Evolutionary conservation across 371 early-diverging fungal genomes (phyloP).

Genomic region (Syncephalastrum racemosum): DNA sequence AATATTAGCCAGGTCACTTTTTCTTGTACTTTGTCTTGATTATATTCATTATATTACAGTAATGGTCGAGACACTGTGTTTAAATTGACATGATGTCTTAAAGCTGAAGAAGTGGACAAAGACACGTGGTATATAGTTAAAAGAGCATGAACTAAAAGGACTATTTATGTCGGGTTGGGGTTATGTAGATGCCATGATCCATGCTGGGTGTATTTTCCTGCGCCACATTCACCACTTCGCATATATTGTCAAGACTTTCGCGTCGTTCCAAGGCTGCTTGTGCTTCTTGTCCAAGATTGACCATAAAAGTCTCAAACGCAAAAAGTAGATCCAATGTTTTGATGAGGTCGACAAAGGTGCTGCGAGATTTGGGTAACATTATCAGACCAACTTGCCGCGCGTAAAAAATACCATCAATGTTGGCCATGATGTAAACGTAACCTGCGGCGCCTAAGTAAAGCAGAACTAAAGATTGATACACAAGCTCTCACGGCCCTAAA

Average conservation of each 20-base stretch:
- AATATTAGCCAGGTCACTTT: too few species aligned
- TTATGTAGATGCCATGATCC: slow-evolving; percentile 9
- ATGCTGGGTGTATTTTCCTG: not conserved
- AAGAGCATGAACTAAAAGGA: too few species aligned
- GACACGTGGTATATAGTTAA: too few species aligned
- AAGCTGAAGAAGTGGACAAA: too few species aligned
- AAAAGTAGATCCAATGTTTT: not conserved
- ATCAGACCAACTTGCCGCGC: slow-evolving; percentile 9
- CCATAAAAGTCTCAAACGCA: slow-evolving; percentile 1
- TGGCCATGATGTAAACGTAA: not conserved
- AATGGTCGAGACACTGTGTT: too few species aligned
- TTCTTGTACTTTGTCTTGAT: too few species aligned
- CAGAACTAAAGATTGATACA: too few species aligned
- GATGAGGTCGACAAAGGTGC: too few species aligned
- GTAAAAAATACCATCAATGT: slow-evolving; percentile 11
- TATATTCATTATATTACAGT: too few species aligned
- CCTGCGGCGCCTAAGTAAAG: not conserved
- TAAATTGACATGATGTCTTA: too few species aligned
- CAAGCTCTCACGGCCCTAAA: too few species aligned
- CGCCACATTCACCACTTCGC: slow-evolving; percentile 2
- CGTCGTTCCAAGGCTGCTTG: slow-evolving; percentile 10
- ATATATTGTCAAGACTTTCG: slow-evolving; percentile 5
- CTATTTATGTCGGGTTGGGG: slow-evolving; percentile 2
- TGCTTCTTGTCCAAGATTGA: slow-evolving; percentile 7
- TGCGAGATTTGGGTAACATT: slow-evolving; percentile 10